Conservation (phyloP, 2,329 filamentous ascomycete genomes). For the Aureobasidium namibiae region DNA sequence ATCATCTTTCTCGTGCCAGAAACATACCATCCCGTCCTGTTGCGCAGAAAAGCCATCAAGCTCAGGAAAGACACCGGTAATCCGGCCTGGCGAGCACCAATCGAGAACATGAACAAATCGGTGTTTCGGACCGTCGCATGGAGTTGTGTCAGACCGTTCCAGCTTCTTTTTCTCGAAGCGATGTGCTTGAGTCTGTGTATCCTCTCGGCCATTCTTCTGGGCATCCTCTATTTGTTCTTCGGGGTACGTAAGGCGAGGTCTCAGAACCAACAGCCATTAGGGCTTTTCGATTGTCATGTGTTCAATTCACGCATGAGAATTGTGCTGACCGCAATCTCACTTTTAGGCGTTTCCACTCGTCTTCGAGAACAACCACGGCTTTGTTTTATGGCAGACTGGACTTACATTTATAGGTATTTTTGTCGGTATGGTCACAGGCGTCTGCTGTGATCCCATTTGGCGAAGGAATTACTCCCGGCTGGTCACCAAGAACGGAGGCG, state of each 20-base stretch:
- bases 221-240: constrained; percentile 85
- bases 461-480: constrained; percentile 47
- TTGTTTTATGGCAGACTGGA: constrained; percentile 73
- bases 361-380: constrained; percentile 64
- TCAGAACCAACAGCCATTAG: background rate
- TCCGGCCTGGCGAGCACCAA: constrained; percentile 64
- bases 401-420: constrained; percentile 67
- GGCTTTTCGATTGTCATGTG: too few species aligned
- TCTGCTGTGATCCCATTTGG: constrained; percentile 60
- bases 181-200: constrained; percentile 80
- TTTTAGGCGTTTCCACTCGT: constrained; percentile 72
- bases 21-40: constrained; percentile 68
- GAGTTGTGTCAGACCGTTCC: constrained; percentile 58
- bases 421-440: constrained; percentile 58
- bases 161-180: constrained; percentile 71
- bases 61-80: constrained; percentile 71
- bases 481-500: constrained; percentile 45
- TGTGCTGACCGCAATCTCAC: background rate
- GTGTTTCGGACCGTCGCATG: constrained; percentile 46
- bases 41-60: constrained; percentile 62
- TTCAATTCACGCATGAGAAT: background rate
- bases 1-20: constrained; percentile 73
- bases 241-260: constrained; percentile 39
- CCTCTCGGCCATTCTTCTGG: constrained; percentile 76
- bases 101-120: constrained; percentile 64